phyloP scores from a whole-genome alignment of 2,329 filamentous ascomycete genomes.

The Fusarium sp. region DNA sequence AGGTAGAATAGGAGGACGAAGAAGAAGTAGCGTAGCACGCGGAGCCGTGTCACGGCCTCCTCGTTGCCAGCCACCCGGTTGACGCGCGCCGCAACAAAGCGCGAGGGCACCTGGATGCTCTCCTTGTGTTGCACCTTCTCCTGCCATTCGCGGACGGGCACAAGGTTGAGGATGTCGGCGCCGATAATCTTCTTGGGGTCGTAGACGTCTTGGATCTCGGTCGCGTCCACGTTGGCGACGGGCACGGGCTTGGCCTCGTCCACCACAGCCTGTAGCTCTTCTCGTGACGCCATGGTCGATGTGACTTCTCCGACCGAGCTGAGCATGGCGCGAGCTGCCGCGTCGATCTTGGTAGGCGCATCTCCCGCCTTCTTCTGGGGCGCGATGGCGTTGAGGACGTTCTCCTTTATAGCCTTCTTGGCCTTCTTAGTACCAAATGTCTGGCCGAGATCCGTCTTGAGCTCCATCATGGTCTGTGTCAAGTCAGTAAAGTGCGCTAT shows the following conservation, averaged over 20 bases:
- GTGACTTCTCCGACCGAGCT: slow-evolving; percentile 72
- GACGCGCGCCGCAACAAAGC: slow-evolving; percentile 75
- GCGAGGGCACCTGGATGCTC: slow-evolving; percentile 67
- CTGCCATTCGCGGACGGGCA: slow-evolving; percentile 81
- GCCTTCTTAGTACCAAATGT: slow-evolving; percentile 90
- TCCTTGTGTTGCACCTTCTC: slow-evolving; percentile 71
- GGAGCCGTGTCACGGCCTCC: slow-evolving; percentile 64
- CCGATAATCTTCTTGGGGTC: slow-evolving; percentile 75
- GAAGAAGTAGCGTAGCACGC: slow-evolving; percentile 70
- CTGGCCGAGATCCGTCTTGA: slow-evolving; percentile 77
- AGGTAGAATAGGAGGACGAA: slow-evolving; percentile 68
- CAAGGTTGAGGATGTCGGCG: slow-evolving; percentile 72
- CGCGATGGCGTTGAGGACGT: slow-evolving; percentile 78
- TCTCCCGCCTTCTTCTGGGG: slow-evolving; percentile 51
- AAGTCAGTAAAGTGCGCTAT: slow-evolving; percentile 37
- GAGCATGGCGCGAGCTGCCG: slow-evolving; percentile 71
- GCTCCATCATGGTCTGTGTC: slow-evolving; percentile 67
- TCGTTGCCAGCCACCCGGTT: slow-evolving; percentile 65
- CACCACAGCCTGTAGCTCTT: slow-evolving; percentile 73
- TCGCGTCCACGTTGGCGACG: slow-evolving; percentile 74
- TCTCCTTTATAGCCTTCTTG: slow-evolving; percentile 78
- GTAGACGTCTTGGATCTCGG: slow-evolving; percentile 79
- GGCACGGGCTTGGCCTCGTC: slow-evolving; percentile 81
- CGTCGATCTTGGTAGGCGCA: slow-evolving; percentile 64
- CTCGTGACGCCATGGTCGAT: slow-evolving; percentile 73